These are phyloP conservation scores for Lepidium aucheri DNA, from an alignment of 345 rosid genomes.

Conservation along the genomic window DNA sequence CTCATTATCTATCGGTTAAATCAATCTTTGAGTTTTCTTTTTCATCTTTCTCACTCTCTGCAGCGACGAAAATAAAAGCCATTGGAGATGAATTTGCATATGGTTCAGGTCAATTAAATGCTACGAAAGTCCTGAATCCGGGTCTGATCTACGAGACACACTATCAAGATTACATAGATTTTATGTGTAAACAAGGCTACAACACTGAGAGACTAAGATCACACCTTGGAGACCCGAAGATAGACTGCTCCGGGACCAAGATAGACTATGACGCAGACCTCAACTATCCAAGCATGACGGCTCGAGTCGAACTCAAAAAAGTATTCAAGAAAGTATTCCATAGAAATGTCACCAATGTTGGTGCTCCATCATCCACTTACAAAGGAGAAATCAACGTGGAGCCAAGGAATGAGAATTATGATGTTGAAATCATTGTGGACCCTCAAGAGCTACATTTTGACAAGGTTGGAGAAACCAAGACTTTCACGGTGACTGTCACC, in stretches of 20 bases:
- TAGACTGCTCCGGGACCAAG: conserved; percentile 23
- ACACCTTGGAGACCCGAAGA: conserved; percentile 22
- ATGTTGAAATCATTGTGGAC: conserved; percentile 16
- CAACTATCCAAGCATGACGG: conserved; percentile 45
- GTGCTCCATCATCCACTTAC: conserved; percentile 32
- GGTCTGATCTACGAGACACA: conserved; percentile 30
- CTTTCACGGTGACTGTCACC: conserved; percentile 33
- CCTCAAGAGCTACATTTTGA: conserved; percentile 34
- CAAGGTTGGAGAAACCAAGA: conserved; percentile 25
- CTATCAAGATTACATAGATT: conserved; percentile 29
- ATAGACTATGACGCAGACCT: conserved; percentile 23
- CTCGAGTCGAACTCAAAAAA: background rate
- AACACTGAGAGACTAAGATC: background rate
- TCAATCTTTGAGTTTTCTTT: too few relatives aligned
- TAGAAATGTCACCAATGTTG: conserved; percentile 57
- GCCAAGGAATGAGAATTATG: background rate
- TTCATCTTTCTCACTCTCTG: background rate
- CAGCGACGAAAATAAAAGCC: conserved; percentile 11
- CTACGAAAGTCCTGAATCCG: conserved; percentile 32
- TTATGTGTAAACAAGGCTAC: conserved; percentile 38
- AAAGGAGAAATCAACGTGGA: background rate
- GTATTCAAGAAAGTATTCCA: conserved; percentile 13
- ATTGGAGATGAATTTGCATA: conserved; percentile 31
- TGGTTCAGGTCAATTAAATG: conserved; percentile 50
- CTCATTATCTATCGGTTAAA: too few relatives aligned